phyloP scores from a whole-genome alignment of 805 yeast genomes.

The Yarrowia sp. region DNA sequence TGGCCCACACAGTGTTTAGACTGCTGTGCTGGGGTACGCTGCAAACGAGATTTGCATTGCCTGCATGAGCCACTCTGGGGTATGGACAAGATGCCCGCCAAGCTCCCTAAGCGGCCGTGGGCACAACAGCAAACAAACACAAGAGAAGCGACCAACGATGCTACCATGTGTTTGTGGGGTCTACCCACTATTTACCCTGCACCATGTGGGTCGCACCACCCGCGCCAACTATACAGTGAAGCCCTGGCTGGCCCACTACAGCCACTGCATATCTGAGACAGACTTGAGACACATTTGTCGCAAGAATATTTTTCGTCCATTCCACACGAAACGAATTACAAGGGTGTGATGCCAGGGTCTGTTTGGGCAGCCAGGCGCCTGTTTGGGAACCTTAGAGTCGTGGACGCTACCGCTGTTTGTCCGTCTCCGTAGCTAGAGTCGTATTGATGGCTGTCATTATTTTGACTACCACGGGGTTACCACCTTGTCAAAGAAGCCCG shows the following conservation, averaged over 20 bases:
- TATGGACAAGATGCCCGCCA: background rate
- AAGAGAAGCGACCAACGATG: too few relatives aligned
- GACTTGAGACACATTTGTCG: constrained; percentile 19
- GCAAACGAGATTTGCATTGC: constrained; percentile 17
- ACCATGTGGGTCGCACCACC: background rate
- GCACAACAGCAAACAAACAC: background rate
- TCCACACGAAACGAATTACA: background rate
- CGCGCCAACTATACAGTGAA: constrained; percentile 9
- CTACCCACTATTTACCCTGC: background rate
- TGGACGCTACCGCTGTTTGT: background rate
- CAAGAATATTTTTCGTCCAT: constrained; percentile 11
- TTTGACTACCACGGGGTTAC: background rate
- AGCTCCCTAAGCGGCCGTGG: background rate
- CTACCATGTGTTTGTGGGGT: too few relatives aligned
- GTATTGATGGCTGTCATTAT: background rate
- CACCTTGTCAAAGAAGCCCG: background rate
- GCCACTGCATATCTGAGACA: constrained; percentile 22
- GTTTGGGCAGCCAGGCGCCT: background rate
- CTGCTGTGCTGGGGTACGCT: constrained; percentile 14
- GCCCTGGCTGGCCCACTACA: constrained; percentile 1
- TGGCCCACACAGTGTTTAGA: background rate
- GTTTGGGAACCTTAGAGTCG: background rate
- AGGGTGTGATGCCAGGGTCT: background rate
- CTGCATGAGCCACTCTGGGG: constrained; percentile 23
- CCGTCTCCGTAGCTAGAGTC: background rate